phyloP scores from a whole-genome alignment of 768 basidiomycete species.

The Hygrocybe coccinea region DNA sequence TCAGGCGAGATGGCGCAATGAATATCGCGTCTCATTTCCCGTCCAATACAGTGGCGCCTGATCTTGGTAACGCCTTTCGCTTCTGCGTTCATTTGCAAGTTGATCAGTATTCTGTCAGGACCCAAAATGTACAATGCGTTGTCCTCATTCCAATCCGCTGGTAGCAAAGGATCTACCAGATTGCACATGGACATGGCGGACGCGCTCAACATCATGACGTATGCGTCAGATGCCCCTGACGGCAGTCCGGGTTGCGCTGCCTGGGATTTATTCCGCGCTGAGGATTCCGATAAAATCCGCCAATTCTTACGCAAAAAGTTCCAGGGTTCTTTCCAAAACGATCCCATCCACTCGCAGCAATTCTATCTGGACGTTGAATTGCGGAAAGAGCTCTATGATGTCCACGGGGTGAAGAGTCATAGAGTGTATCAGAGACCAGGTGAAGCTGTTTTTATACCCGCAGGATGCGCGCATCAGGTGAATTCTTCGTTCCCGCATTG shows the following conservation, averaged over 20 bases:
- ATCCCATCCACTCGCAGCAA: slow-evolving; percentile 89
- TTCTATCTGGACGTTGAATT: slow-evolving; percentile 74
- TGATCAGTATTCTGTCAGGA: slow-evolving; percentile 37
- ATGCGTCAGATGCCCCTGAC: slow-evolving; percentile 51
- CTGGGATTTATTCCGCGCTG: slow-evolving; percentile 86
- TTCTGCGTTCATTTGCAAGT: slow-evolving; percentile 8
- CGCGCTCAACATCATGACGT: slow-evolving; percentile 88
- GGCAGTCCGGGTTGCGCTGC: slow-evolving; percentile 75
- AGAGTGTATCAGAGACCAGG: slow-evolving; percentile 87
- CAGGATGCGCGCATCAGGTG: slow-evolving; percentile 89
- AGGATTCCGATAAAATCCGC: slow-evolving; percentile 76
- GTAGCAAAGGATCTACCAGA: slow-evolving; percentile 80
- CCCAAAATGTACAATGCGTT: slow-evolving; percentile 96
- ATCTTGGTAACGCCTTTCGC: slow-evolving; percentile 53
- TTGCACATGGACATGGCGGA: slow-evolving; percentile 95
- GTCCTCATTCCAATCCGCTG: slow-evolving; percentile 57
- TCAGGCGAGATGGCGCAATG: slow-evolving; percentile 81
- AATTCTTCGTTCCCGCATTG: slow-evolving; percentile 15
- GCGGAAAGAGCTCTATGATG: slow-evolving; percentile 61
- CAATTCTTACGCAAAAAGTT: slow-evolving; percentile 66
- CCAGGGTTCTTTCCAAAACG: slow-evolving; percentile 49
- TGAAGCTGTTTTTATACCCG: slow-evolving; percentile 93
- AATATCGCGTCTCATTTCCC: slow-evolving; percentile 92
- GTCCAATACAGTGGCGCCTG: slow-evolving; percentile 68
- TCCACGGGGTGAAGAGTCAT: slow-evolving; percentile 70